These are phyloP conservation scores for Diatrype stigma DNA, from an alignment of 2,329 filamentous ascomycete genomes.

Conservation along the genomic window DNA sequence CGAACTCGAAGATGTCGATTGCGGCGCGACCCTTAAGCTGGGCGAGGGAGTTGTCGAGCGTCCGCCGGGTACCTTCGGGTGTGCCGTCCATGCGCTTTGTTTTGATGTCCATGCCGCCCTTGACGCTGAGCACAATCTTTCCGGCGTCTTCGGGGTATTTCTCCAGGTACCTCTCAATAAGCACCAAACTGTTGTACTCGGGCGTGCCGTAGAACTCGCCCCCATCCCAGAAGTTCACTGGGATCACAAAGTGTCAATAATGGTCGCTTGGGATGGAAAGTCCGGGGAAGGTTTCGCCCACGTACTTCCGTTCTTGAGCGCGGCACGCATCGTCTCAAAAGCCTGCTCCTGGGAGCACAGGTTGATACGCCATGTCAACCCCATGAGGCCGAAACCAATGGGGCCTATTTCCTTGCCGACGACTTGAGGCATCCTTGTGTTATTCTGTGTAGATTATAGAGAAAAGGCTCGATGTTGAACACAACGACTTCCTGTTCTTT, in stretches of 20 bases:
- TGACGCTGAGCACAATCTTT: slow-evolving; percentile 52
- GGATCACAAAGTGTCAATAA: too few species aligned
- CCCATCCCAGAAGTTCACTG: slow-evolving; percentile 44
- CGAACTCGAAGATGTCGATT: slow-evolving; percentile 51
- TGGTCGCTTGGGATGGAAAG: too few species aligned
- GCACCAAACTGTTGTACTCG: slow-evolving; percentile 46
- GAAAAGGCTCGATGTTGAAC: too few species aligned
- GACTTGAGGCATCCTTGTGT: slow-evolving; percentile 20
- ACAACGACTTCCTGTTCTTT: too few species aligned
- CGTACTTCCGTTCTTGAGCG: slow-evolving; percentile 26
- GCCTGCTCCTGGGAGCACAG: slow-evolving; percentile 32
- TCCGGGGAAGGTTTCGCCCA: too few species aligned
- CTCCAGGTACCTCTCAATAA: slow-evolving; percentile 51
- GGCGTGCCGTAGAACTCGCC: slow-evolving; percentile 52
- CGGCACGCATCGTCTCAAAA: slow-evolving; percentile 45
- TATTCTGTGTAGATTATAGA: too few species aligned
- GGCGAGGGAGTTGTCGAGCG: slow-evolving; percentile 45
- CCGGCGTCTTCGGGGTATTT: slow-evolving; percentile 51
- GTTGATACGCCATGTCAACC: slow-evolving; percentile 25
- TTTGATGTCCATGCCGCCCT: slow-evolving; percentile 40
- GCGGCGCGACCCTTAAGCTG: slow-evolving; percentile 41
- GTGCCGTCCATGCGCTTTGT: slow-evolving; percentile 39
- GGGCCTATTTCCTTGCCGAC: slow-evolving; percentile 22
- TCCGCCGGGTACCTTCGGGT: slow-evolving; percentile 42
- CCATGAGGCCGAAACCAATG: slow-evolving; percentile 25